Percentiles rank a stretch among this genome's conserved stretches.
Evolutionary conservation across 106 monocot species (phyloP).

Genomic region (Acanthochlamys bracteata): DNA sequence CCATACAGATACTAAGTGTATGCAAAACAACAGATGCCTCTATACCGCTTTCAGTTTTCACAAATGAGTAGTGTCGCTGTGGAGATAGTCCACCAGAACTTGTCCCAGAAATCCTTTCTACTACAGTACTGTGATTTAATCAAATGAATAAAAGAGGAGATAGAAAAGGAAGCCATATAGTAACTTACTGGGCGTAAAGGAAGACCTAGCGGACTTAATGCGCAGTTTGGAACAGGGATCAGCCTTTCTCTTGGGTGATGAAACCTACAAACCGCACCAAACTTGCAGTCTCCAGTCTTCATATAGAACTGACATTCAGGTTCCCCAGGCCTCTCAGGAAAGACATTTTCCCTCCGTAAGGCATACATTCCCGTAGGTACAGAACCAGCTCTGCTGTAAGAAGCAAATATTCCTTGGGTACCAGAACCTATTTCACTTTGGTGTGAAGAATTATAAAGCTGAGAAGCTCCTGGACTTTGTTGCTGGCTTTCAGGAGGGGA

Average conservation of each 20-base stretch:
- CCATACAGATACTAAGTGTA: no score
- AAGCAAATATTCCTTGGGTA: constrained; percentile 47
- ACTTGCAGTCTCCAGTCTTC: constrained; percentile 97
- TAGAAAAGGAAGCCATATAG: neutral
- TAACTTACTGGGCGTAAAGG: constrained; percentile 74
- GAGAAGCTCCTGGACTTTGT: constrained; percentile 29
- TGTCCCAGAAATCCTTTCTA: no score
- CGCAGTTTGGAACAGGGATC: constrained; percentile 62
- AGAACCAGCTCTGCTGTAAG: constrained; percentile 45
- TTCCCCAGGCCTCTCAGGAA: constrained; percentile 87
- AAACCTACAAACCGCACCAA: constrained; percentile 77
- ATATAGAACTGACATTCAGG: constrained; percentile 90
- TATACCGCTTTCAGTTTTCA: no score
- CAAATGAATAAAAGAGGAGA: neutral
- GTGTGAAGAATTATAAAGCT: constrained; percentile 34
- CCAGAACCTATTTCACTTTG: constrained; percentile 44
- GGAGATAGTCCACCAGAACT: no score
- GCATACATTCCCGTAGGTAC: constrained; percentile 50
- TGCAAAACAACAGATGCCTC: no score
- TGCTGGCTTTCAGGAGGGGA: constrained; percentile 59
- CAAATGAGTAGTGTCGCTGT: no score
- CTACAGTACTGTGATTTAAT: no score
- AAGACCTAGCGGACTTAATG: constrained; percentile 79
- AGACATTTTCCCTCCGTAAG: constrained; percentile 59
- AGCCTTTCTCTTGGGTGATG: constrained; percentile 78